Evolutionary conservation across 2,329 filamentous ascomycete species (phyloP).

Genomic region (Verticillium alfalfae): DNA sequence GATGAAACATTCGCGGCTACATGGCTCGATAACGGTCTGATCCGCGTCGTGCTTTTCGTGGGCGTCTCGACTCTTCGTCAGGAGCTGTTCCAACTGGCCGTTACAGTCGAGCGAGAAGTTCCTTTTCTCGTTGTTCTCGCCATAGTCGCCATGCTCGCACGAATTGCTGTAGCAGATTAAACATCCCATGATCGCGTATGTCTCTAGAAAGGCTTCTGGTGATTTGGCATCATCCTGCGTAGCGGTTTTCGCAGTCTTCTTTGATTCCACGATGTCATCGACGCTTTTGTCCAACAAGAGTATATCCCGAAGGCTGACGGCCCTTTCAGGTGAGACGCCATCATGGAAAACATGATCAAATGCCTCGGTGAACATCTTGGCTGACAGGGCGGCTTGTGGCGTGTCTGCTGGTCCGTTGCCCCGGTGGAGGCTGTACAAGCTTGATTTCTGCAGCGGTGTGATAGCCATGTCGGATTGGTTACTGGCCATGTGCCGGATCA

Average conservation of each 20-base stretch:
- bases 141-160: conserved; percentile 57
- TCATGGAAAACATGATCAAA: conserved; percentile 50
- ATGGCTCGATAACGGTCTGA: conserved; percentile 1
- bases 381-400: conserved; percentile 30
- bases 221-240: conserved; percentile 24
- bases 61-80: not conserved
- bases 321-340: conserved; percentile 23
- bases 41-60: not conserved
- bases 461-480: conserved; percentile 40
- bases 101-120: conserved; percentile 44
- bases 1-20: conserved; percentile 2
- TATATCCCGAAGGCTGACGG: conserved; percentile 45
- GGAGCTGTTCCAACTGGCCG: conserved; percentile 3
- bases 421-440: conserved; percentile 41
- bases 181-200: conserved; percentile 50
- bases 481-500: conserved; percentile 48
- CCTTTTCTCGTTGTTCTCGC: conserved; percentile 43
- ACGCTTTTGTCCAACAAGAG: conserved; percentile 47
- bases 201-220: conserved; percentile 35
- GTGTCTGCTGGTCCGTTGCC: conserved; percentile 30
- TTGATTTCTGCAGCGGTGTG: conserved; percentile 49
- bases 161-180: conserved; percentile 56
- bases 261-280: conserved; percentile 48
- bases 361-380: conserved; percentile 48
- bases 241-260: conserved; percentile 44